These are phyloP conservation scores for Diaporthe ampelina DNA, from an alignment of 2,329 filamentous ascomycete genomes.

Conservation along the genomic window DNA sequence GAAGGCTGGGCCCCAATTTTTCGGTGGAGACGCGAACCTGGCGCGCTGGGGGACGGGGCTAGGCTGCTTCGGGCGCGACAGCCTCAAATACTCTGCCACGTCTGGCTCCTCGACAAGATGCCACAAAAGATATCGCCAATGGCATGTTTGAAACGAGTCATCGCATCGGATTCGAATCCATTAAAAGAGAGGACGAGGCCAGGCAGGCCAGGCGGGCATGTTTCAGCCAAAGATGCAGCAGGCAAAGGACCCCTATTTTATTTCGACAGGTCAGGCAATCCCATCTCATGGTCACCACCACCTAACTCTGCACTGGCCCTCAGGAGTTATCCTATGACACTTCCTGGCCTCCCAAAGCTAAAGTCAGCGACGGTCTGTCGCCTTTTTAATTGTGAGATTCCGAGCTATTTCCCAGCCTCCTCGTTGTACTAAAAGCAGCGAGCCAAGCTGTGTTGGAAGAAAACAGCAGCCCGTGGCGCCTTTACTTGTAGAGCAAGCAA, in stretches of 20 bases:
- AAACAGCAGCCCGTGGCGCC: background rate
- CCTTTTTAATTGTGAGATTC: background rate
- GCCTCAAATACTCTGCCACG: conserved; percentile 16
- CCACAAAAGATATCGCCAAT: background rate
- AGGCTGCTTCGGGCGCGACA: conserved; percentile 42
- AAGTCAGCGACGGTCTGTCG: background rate
- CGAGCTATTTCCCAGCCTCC: background rate
- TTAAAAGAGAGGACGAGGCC: background rate
- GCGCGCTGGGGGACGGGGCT: conserved; percentile 46
- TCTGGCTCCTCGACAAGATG: background rate
- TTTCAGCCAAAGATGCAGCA: conserved; percentile 11
- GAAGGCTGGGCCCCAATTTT: conserved; percentile 40
- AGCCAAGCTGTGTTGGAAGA: background rate
- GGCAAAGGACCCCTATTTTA: background rate
- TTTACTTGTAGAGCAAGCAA: background rate
- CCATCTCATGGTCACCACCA: too few species aligned
- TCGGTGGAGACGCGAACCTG: conserved; percentile 46
- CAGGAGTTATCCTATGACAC: too few species aligned
- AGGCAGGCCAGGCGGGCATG: background rate
- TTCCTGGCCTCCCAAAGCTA: background rate
- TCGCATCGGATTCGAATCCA: background rate
- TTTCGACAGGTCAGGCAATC: background rate
- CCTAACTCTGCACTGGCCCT: too few species aligned
- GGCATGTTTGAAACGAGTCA: conserved; percentile 8
- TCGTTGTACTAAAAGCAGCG: background rate